phyloP scores from a whole-genome alignment of 75 land plant genomes.

The Selaginella tamariscina region DNA sequence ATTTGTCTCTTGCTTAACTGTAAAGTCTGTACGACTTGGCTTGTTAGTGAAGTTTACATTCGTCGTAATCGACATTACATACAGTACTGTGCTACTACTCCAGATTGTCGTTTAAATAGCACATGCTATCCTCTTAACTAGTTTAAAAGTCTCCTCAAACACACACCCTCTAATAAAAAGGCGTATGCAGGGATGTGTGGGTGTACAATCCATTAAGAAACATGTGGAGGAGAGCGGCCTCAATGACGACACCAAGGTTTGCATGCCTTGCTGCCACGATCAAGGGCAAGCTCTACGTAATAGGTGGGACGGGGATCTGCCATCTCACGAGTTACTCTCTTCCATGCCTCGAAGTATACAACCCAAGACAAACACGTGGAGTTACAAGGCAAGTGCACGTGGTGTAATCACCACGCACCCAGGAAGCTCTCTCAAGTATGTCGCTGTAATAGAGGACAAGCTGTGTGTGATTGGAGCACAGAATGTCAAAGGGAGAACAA shows the following conservation, averaged over 20 bases:
- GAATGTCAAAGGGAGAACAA: slow-evolving; percentile 9
- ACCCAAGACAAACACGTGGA: slow-evolving; percentile 23
- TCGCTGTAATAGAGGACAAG: slow-evolving; percentile 21
- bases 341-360: slow-evolving; percentile 25
- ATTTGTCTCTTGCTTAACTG: too few species aligned
- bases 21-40: too few species aligned
- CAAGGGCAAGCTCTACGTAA: slow-evolving; percentile 21
- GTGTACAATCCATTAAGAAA: slow-evolving; percentile 23
- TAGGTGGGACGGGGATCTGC: slow-evolving; percentile 25
- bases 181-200: slow-evolving; percentile 34
- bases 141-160: too few species aligned
- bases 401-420: slow-evolving; percentile 15
- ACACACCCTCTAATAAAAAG: too few species aligned
- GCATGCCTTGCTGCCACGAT: slow-evolving; percentile 24
- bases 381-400: slow-evolving; percentile 19
- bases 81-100: too few species aligned
- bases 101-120: too few species aligned
- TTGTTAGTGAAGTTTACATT: too few species aligned
- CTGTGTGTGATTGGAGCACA: slow-evolving; percentile 27
- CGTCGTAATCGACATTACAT: too few species aligned
- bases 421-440: slow-evolving; percentile 20
- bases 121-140: too few species aligned
- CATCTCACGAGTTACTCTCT: slow-evolving; percentile 23
- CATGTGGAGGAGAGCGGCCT: slow-evolving; percentile 16
- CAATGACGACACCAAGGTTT: slow-evolving; percentile 20